Evolutionary conservation across 208 protist genomes (phyloP).

Genomic region (Trypanosoma mega): DNA sequence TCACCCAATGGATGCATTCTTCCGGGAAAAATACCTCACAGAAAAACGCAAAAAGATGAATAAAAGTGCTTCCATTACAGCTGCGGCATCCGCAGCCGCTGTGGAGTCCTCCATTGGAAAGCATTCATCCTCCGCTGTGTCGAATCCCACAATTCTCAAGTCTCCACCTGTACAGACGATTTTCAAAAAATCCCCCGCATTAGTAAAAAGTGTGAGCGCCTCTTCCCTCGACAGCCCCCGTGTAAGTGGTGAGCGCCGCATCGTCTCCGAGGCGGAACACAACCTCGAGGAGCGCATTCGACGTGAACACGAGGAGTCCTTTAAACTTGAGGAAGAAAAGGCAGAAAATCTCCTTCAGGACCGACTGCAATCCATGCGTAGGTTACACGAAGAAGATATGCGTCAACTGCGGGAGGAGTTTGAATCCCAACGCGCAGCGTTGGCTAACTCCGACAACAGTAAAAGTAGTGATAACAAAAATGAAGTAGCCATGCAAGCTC

Average conservation of each 20-base stretch:
- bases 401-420: constrained; percentile 36
- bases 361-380: constrained; percentile 38
- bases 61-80: background rate
- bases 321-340: constrained; percentile 50
- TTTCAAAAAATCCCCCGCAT: background rate
- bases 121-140: background rate
- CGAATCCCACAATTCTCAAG: background rate
- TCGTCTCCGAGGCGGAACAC: constrained; percentile 76
- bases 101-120: background rate
- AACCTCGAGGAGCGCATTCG: constrained; percentile 71
- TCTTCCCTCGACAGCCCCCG: background rate
- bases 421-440: constrained; percentile 27
- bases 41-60: constrained; percentile 54
- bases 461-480: constrained; percentile 27
- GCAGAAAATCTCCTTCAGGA: constrained; percentile 34
- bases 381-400: constrained; percentile 45
- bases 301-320: constrained; percentile 37
- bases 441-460: constrained; percentile 11
- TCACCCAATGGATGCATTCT: constrained; percentile 93
- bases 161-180: background rate
- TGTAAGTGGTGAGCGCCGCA: constrained; percentile 19
- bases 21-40: constrained; percentile 70
- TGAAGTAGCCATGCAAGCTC: no score
- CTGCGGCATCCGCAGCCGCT: background rate
- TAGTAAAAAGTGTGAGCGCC: background rate